Base-by-base conservation (phyloP, 139 green algal genomes). In the Ettlia oleoabundans region DNA sequence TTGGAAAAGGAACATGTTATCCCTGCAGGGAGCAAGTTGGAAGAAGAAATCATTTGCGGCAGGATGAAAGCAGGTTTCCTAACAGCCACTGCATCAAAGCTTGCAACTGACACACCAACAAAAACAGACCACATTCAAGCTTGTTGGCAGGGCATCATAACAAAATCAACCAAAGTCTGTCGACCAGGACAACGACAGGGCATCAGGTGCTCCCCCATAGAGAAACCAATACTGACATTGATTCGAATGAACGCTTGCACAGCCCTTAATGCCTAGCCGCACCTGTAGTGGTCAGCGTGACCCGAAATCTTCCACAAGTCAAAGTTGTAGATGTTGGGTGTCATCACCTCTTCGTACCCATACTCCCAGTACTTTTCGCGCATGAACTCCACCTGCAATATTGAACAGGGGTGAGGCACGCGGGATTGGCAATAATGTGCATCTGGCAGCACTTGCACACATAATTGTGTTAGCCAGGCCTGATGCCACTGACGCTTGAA, bases 291-390 rank as follows among this genome's bases (percentile, higher is more conserved):
- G 53, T 93, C 96, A 3, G 97, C 96, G 85, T 99, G 97, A 22
- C 97, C 97, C 21, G 83, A 94, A 15, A 91, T 98, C 76, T 94
- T 92, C 97, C 97, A 99, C 41, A 99, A 88, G 75, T 98, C 94
- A 80, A 99, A 96, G 91, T 99, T 99, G 93, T 94, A 99, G 68
- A 99, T 96, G 92, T 99, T 99, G 82, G 97, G 97, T 0, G 94
- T 96, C 28, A 98, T 86, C 42, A 99, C 96, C 87, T 99, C 97
- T 52, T 98, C 91, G 84, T 98, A 99, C 81, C 96, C 97, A 80
- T 97, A 98, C 86, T 97, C 35, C 94, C 97, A 98, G 89, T 99
- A 99, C 89, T 98, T 97, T 66, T 98, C 92, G 22, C 82, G 63
- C 33, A 98, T 93, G 88, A 89, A 94, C 70, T 91, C 83, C 69